phyloP scores from a whole-genome alignment of 306 rosid species.

The Clitoria ternatea region DNA sequence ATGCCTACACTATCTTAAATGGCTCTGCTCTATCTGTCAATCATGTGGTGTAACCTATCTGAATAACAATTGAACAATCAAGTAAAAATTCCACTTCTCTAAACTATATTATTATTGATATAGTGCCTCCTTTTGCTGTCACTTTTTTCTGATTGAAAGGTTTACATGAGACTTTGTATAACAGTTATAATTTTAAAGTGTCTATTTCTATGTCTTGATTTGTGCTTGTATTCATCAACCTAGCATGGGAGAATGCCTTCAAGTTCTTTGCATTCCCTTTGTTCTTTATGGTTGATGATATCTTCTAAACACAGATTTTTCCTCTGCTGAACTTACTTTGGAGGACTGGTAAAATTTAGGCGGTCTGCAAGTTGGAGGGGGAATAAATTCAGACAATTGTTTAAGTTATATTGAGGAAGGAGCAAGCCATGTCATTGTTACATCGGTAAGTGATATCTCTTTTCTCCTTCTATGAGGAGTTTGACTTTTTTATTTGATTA shows the following conservation, averaged over 20 bases:
- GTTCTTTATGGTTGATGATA: constrained; percentile 37
- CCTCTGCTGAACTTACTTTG: constrained; percentile 63
- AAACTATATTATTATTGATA: neutral
- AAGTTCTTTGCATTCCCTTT: neutral
- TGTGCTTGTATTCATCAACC: too few relatives aligned
- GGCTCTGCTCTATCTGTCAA: neutral
- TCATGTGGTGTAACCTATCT: neutral
- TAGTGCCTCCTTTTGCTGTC: neutral
- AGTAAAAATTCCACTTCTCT: too few relatives aligned
- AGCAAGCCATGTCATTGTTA: constrained; percentile 96
- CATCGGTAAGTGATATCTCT: constrained; percentile 56
- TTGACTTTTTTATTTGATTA: neutral
- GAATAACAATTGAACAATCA: neutral
- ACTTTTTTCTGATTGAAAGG: too few relatives aligned
- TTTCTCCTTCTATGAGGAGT: neutral
- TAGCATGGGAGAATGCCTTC: neutral
- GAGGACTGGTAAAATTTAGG: constrained; percentile 62
- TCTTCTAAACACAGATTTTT: constrained; percentile 51
- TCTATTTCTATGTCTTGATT: too few relatives aligned
- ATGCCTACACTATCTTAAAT: neutral
- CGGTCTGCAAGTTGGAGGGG: constrained; percentile 94
- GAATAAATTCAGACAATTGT: constrained; percentile 86
- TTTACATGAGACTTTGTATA: too few relatives aligned
- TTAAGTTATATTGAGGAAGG: constrained; percentile 72
- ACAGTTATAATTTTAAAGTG: too few relatives aligned